A percentile compares a stretch with the other conserved stretches of the same genome.
These are phyloP conservation scores for Malassezia japonica DNA, from an alignment of 1,284 basidiomycete species.

Conservation along the genomic window DNA sequence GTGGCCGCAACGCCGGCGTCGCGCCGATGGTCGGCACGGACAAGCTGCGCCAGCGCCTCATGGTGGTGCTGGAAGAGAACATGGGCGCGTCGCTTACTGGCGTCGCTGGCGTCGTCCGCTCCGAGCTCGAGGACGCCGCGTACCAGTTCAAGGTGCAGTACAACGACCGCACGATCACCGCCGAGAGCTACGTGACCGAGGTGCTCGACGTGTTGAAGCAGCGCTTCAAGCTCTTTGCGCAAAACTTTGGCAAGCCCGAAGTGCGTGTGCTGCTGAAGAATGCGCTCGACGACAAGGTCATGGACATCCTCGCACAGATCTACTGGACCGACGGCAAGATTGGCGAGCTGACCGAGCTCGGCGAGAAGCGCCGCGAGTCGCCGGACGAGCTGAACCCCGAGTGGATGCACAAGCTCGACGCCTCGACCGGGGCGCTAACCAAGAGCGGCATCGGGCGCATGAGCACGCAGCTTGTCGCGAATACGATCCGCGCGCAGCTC, in stretches of 20 bases:
- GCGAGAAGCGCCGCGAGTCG: conserved; percentile 59
- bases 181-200: conserved; percentile 95
- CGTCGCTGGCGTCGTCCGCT: conserved; percentile 90
- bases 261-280: conserved; percentile 77
- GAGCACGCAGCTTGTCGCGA: conserved; percentile 86
- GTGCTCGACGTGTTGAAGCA: conserved; percentile 86
- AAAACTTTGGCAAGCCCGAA: conserved; percentile 77
- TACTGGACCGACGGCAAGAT: conserved; percentile 90
- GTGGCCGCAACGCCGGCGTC: conserved; percentile 51
- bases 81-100: conserved; percentile 92
- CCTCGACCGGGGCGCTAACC: conserved; percentile 78
- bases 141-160: conserved; percentile 99
- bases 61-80: conserved; percentile 91
- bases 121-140: conserved; percentile 87
- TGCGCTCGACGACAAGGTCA: conserved; percentile 88
- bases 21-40: conserved; percentile 68
- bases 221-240: conserved; percentile 75
- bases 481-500: conserved; percentile 77
- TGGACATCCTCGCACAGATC: conserved; percentile 90
- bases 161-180: conserved; percentile 86
- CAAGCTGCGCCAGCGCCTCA: conserved; percentile 74
- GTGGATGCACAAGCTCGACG: conserved; percentile 92
- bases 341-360: conserved; percentile 63
- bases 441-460: conserved; percentile 94
- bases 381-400: conserved; percentile 72